phyloP scores from a whole-genome alignment of 257 asterid genomes.

The Solanum gracilifrons region DNA sequence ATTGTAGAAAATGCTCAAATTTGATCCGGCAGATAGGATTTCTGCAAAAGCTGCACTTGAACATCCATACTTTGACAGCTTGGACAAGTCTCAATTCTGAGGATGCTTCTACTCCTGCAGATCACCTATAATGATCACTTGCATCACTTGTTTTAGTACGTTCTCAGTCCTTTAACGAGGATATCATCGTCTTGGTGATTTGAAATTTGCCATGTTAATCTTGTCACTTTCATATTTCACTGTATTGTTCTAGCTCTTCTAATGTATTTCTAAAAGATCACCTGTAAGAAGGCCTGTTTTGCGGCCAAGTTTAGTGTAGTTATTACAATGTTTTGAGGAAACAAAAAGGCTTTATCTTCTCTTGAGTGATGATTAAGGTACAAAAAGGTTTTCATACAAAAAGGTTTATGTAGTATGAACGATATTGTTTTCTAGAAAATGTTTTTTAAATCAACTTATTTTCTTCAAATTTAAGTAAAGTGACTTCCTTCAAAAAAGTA shows the following conservation, averaged over 20 bases:
- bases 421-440: too few species aligned
- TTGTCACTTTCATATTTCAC: not conserved
- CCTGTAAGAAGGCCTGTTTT: not conserved
- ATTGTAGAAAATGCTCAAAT: conserved; percentile 68
- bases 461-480: too few species aligned
- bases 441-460: too few species aligned
- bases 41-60: conserved; percentile 90
- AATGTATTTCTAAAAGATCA: not conserved
- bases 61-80: conserved; percentile 84
- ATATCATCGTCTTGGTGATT: conserved; percentile 55
- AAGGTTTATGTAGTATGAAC: too few species aligned
- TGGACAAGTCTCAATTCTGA: conserved; percentile 86
- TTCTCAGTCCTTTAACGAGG: not conserved
- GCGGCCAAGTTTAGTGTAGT: not conserved
- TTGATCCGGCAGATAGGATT: conserved; percentile 78
- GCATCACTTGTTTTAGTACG: not conserved
- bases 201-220: not conserved
- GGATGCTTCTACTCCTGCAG: not conserved
- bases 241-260: not conserved
- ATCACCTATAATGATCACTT: not conserved
- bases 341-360: not conserved
- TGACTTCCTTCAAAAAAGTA: too few species aligned
- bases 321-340: not conserved
- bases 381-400: too few species aligned
- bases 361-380: too few species aligned